Base-by-base conservation (phyloP, 768 basidiomycete genomes). In the Suillus clintonianus region DNA sequence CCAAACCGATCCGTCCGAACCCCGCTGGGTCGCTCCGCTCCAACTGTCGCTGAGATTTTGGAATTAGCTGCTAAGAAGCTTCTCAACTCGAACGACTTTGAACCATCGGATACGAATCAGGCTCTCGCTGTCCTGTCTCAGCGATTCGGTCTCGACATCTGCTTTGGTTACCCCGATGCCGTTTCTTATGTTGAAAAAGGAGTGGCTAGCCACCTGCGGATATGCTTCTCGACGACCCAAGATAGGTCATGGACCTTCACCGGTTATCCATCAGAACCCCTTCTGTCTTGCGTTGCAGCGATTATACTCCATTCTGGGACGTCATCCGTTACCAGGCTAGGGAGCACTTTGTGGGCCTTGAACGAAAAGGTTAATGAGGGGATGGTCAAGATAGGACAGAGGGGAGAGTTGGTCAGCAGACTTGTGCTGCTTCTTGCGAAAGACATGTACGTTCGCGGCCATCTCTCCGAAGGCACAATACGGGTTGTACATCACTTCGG, bases 251-350 rank as follows among this genome's bases (percentile, higher is more conserved):
- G 69, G 66, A 36, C 54, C 22, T 68, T 62, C 19, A 67, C 69
- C 10, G 50, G 32, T 14, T 67, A 68, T 45, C 64, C 70, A 15
- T 69, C 66, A 11, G 68, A 71, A 30, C 66, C 68, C 9, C 30
- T 69, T 15, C 19, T 70, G 39, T 70, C 68, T 1, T 67, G 58
- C 17, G 54, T 54, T 10, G 64, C 66, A 1, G 65, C 54, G 17
- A 17, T 1, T 4, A 1, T 42, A 9, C 32, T 50, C 11, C 37
- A 58, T 32, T 27, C 2, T 27, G 2, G 8, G 24, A 13, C 3
- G 19, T 2, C 4, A n/a, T n/a, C n/a, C n/a, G n/a, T n/a, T 9
- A 4, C 8, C 2, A 17, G 27, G 2, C 34, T 55, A 27, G 1
- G 0, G 4, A 17, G 3, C 1, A 19, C n/a, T 19, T 42, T 64